Evolutionary conservation across 2,329 filamentous ascomycete species (phyloP).

Genomic region (Pseudofabraea citricarpa): DNA sequence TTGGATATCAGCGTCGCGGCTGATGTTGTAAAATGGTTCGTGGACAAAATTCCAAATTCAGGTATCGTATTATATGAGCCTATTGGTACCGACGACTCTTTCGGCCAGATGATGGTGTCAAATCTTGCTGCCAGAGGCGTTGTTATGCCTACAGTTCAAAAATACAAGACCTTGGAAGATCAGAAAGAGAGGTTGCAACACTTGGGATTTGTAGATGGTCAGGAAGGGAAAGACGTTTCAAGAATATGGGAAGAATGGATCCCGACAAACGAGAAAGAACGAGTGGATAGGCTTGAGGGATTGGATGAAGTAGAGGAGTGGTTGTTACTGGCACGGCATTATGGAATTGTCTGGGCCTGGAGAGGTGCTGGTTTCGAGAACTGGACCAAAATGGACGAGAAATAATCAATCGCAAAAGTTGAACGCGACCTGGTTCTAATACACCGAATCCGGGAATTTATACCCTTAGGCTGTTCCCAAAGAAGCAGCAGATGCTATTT

Average conservation of each 20-base stretch:
- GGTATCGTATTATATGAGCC: slow-evolving; percentile 83
- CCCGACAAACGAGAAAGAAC: slow-evolving; percentile 62
- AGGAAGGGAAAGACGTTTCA: slow-evolving; percentile 54
- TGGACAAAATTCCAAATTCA: slow-evolving; percentile 40
- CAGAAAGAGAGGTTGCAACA: slow-evolving; percentile 63
- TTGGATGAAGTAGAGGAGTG: slow-evolving; percentile 96
- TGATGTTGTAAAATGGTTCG: slow-evolving; percentile 61
- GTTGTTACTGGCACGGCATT: slow-evolving; percentile 80
- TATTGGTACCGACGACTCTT: slow-evolving; percentile 75
- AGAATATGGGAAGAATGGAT: slow-evolving; percentile 80
- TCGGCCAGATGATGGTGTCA: slow-evolving; percentile 86
- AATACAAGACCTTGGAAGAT: slow-evolving; percentile 62
- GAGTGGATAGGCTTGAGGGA: slow-evolving; percentile 76
- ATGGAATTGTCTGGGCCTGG: slow-evolving; percentile 87
- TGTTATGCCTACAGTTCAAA: slow-evolving; percentile 73
- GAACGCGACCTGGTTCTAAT: no score
- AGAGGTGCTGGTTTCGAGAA: slow-evolving; percentile 27
- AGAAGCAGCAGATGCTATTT: no score
- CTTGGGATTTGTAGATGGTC: slow-evolving; percentile 55
- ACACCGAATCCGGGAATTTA: no score
- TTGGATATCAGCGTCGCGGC: slow-evolving; percentile 62
- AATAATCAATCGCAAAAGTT: no score
- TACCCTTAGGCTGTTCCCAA: no score
- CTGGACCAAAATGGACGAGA: no score
- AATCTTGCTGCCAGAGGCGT: slow-evolving; percentile 83